A percentile compares a stretch with the other conserved stretches of the same genome.
Evolutionary conservation across 257 asterid species (phyloP).

Genomic region (Penstemon davidsonii): DNA sequence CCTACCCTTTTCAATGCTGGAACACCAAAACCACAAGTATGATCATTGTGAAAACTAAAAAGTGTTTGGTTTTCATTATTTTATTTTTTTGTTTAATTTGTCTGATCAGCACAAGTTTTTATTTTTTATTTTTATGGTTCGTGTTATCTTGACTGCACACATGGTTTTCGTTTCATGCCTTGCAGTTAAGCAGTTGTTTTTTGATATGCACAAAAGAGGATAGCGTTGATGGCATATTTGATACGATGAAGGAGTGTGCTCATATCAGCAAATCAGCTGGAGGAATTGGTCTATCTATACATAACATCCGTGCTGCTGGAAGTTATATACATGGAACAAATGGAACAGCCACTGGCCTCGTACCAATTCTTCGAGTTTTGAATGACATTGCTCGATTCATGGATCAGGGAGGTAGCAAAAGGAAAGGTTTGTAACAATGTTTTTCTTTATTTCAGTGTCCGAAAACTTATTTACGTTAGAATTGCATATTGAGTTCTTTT

Average conservation of each 20-base stretch:
- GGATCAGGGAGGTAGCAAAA: conserved; percentile 98
- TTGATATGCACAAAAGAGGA: conserved; percentile 95
- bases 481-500: conserved; percentile 15
- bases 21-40: conserved; percentile 95
- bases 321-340: conserved; percentile 97
- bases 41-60: conserved; percentile 12
- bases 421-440: conserved; percentile 63
- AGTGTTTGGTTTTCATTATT: neutral
- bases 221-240: conserved; percentile 94
- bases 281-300: conserved; percentile 93
- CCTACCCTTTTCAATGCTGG: conserved; percentile 97
- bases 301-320: conserved; percentile 94
- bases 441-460: neutral
- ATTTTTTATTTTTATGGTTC: neutral
- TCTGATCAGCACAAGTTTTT: neutral
- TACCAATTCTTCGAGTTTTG: conserved; percentile 94
- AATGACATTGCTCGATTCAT: conserved; percentile 95
- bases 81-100: neutral
- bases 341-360: conserved; percentile 93
- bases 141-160: neutral
- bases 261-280: conserved; percentile 99
- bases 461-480: neutral
- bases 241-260: conserved; percentile 94
- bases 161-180: conserved; percentile 1
- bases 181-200: conserved; percentile 96